Conservation (phyloP, 2,329 filamentous ascomycete species). For the Cladosporium sp. region DNA sequence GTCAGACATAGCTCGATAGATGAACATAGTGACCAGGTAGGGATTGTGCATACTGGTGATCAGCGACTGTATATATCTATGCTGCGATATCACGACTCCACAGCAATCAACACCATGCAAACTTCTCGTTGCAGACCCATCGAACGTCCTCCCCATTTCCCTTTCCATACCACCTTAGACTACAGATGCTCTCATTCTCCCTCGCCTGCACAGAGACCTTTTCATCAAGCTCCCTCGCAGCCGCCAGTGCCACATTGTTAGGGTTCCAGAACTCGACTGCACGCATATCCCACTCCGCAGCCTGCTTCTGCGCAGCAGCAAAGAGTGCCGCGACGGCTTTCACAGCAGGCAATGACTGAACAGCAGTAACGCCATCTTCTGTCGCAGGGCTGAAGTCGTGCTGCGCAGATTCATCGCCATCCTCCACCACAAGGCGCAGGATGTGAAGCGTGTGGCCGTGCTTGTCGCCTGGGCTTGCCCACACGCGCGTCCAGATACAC, state of each 20-base stretch:
- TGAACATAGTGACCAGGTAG: too few relatives aligned
- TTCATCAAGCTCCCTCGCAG: constrained; percentile 44
- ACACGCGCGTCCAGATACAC: constrained; percentile 68
- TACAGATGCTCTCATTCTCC: constrained; percentile 64
- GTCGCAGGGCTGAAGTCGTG: constrained; percentile 23
- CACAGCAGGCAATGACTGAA: constrained; percentile 13
- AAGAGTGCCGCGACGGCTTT: constrained; percentile 61
- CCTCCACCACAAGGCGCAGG: constrained; percentile 64
- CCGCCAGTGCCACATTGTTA: constrained; percentile 44
- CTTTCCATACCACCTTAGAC: constrained; percentile 66
- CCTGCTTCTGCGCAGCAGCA: constrained; percentile 63
- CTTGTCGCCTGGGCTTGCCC: constrained; percentile 52
- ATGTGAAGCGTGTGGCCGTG: constrained; percentile 65
- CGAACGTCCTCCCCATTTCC: constrained; percentile 51
- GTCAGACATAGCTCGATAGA: too few relatives aligned
- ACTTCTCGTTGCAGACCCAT: constrained; percentile 75
- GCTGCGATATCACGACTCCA: not conserved
- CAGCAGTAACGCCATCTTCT: constrained; percentile 17
- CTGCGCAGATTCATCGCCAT: constrained; percentile 25
- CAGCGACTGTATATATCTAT: too few relatives aligned
- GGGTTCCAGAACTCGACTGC: constrained; percentile 84
- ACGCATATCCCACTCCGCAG: constrained; percentile 64
- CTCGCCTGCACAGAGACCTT: constrained; percentile 51
- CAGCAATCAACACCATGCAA: constrained; percentile 61
- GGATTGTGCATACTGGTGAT: too few relatives aligned